Evolutionary conservation across 1,284 basidiomycete species (phyloP).

Genomic region (Naganishia sp.): DNA sequence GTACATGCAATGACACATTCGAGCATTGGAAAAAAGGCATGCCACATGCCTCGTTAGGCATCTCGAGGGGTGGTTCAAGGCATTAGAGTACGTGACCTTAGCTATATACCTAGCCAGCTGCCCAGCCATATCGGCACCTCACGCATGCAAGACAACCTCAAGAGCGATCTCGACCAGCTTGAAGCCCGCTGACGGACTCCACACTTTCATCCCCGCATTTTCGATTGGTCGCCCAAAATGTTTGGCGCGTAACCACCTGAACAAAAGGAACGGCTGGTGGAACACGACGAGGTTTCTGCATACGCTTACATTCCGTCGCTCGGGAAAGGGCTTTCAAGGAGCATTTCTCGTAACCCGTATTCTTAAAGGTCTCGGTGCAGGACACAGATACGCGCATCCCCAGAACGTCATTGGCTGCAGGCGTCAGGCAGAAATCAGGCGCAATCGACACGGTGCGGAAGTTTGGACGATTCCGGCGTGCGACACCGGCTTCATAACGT

Average conservation of each 20-base stretch:
- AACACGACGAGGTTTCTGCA: not conserved
- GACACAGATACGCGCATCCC: no score
- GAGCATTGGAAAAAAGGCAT: no score
- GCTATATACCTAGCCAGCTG: no score
- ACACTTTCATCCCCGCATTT: conserved; percentile 11
- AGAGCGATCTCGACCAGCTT: not conserved
- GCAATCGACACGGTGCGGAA: not conserved
- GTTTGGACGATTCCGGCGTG: not conserved
- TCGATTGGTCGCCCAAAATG: conserved; percentile 11
- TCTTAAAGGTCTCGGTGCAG: not conserved
- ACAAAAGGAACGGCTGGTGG: conserved; percentile 6
- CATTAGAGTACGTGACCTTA: no score
- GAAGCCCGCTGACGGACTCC: conserved; percentile 10
- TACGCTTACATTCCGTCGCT: not conserved
- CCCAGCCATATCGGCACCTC: no score
- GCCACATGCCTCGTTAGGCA: no score
- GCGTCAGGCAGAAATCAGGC: not conserved
- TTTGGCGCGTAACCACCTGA: conserved; percentile 7
- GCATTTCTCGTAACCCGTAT: not conserved
- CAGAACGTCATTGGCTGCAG: conserved; percentile 1
- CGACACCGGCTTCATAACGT: not conserved
- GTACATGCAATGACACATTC: no score
- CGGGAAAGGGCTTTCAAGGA: not conserved
- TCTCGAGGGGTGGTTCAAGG: no score
- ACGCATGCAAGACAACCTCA: not conserved